These are phyloP conservation scores for Termitomyces bulborhizus DNA, from an alignment of 768 basidiomycete species.

Conservation along the genomic window DNA sequence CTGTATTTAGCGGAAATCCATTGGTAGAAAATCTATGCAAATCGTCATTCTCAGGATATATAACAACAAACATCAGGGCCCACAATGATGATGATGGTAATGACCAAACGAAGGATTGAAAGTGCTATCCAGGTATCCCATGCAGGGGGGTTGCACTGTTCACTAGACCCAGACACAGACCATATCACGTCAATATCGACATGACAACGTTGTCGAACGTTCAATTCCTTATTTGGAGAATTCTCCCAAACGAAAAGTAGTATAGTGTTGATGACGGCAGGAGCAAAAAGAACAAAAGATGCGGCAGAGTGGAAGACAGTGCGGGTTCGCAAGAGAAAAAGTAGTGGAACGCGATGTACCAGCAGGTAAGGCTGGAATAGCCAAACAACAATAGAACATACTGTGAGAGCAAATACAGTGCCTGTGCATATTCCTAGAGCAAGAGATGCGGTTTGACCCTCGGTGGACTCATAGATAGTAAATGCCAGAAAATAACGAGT, in stretches of 20 bases:
- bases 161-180: constrained; percentile 32
- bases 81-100: constrained; percentile 51
- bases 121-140: constrained; percentile 54
- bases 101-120: constrained; percentile 42
- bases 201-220: constrained; percentile 40
- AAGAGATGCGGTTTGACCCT: constrained; percentile 38
- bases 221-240: constrained; percentile 27
- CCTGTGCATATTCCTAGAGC: constrained; percentile 43
- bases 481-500: constrained; percentile 64
- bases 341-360: constrained; percentile 22
- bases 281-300: constrained; percentile 41
- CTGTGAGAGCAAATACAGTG: constrained; percentile 32
- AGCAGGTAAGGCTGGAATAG: constrained; percentile 32
- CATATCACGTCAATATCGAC: constrained; percentile 67
- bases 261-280: constrained; percentile 49
- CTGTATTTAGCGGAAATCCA: constrained; percentile 20
- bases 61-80: constrained; percentile 16
- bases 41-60: background rate
- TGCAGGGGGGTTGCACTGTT: constrained; percentile 23
- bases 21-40: constrained; percentile 22
- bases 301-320: constrained; percentile 34
- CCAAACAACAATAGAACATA: constrained; percentile 31
- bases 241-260: constrained; percentile 50
- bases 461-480: constrained; percentile 29
- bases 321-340: constrained; percentile 23